phyloP scores from a whole-genome alignment of 768 basidiomycete species.

The Russula ochroleuca region DNA sequence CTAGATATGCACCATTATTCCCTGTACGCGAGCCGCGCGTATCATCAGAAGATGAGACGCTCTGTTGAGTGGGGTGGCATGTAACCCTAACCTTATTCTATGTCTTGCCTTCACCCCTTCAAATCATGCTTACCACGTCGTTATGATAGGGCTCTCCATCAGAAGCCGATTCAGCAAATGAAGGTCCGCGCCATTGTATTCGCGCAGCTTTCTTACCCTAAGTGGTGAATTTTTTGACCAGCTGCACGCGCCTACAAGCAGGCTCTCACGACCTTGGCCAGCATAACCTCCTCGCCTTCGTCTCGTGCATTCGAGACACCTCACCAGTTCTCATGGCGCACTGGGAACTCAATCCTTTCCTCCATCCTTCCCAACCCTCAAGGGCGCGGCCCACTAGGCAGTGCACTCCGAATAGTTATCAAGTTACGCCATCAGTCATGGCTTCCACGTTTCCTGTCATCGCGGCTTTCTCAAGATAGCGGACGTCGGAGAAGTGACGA shows the following conservation, averaged over 20 bases:
- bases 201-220: not conserved
- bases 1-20: not conserved
- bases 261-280: constrained; percentile 62
- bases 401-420: constrained; percentile 58
- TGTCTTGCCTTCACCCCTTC: constrained; percentile 5
- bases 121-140: not conserved
- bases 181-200: constrained; percentile 21
- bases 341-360: constrained; percentile 48
- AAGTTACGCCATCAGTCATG: constrained; percentile 62
- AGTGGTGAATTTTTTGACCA: constrained; percentile 30
- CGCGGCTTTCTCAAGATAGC: constrained; percentile 41
- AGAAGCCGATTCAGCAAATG: constrained; percentile 21
- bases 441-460: constrained; percentile 43
- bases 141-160: constrained; percentile 6
- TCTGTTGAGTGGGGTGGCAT: not conserved
- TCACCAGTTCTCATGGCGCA: constrained; percentile 38
- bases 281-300: constrained; percentile 57
- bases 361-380: constrained; percentile 67
- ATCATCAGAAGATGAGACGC: not conserved
- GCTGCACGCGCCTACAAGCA: constrained; percentile 73
- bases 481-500: constrained; percentile 52
- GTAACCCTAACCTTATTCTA: constrained; percentile 25
- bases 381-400: constrained; percentile 73
- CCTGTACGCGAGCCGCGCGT: not conserved
- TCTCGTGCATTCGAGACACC: constrained; percentile 53